phyloP scores from a whole-genome alignment of 495 filamentous ascomycete species.

The Talaromyces trachyspermus region DNA sequence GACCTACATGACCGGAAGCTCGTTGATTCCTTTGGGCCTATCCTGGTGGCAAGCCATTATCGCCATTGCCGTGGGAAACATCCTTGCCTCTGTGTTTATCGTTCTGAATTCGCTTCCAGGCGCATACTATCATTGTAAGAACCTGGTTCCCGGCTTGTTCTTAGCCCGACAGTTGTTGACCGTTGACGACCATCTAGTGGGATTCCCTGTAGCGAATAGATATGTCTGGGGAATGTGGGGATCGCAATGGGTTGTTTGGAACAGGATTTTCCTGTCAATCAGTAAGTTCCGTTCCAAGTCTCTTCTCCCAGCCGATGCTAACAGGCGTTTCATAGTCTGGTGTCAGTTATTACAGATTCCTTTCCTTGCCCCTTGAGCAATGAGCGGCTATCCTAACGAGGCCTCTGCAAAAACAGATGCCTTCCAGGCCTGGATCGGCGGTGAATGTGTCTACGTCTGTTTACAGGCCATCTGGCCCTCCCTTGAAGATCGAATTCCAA shows the following conservation, averaged over 20 bases:
- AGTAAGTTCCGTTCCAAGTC: conserved; percentile 8
- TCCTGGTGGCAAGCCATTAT: conserved; percentile 24
- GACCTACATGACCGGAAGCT: conserved; percentile 18
- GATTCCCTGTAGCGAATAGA: conserved; percentile 17
- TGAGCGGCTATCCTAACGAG: background rate
- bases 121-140: conserved; percentile 16
- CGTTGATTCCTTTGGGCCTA: conserved; percentile 19
- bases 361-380: background rate
- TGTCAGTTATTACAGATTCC: conserved; percentile 1
- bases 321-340: conserved; percentile 2
- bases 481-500: conserved; percentile 18
- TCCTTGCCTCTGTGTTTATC: conserved; percentile 12
- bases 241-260: conserved; percentile 21
- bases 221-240: conserved; percentile 23
- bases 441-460: conserved; percentile 20
- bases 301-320: background rate
- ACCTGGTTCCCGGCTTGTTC: background rate
- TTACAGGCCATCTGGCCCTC: conserved; percentile 18
- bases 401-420: conserved; percentile 10
- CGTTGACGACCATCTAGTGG: conserved; percentile 10
- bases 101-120: conserved; percentile 18
- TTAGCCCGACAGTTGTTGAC: background rate
- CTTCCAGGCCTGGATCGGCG: conserved; percentile 23
- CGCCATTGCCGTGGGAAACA: conserved; percentile 12
- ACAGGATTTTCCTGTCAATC: conserved; percentile 20